These are phyloP conservation scores for Umbellularia californica DNA, from an alignment of 164 flowering plant species.

Conservation along the genomic window DNA sequence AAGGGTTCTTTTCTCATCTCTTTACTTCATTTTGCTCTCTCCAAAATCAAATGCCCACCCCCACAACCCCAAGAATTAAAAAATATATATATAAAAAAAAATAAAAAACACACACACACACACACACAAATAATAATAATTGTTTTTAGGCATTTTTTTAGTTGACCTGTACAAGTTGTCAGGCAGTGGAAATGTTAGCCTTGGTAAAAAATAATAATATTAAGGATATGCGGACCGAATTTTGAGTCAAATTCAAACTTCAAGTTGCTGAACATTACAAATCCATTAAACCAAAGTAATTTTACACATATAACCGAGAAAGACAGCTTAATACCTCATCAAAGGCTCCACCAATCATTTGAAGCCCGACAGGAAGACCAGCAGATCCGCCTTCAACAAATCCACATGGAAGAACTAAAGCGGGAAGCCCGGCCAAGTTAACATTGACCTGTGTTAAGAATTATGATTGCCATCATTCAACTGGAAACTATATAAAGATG, in stretches of 20 bases:
- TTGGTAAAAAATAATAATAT: too few relatives aligned
- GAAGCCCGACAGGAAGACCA: conserved; percentile 91
- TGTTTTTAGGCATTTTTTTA: too few relatives aligned
- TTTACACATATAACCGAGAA: not conserved
- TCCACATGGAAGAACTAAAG: conserved; percentile 93
- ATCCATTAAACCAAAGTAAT: not conserved
- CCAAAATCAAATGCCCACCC: too few relatives aligned
- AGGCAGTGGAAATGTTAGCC: too few relatives aligned
- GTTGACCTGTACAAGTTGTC: too few relatives aligned
- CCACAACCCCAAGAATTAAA: too few relatives aligned
- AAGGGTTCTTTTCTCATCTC: too few relatives aligned
- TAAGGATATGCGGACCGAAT: too few relatives aligned
- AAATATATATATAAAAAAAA: too few relatives aligned
- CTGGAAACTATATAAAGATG: not conserved
- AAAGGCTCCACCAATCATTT: conserved; percentile 91
- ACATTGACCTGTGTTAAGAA: conserved; percentile 73
- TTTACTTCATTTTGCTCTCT: too few relatives aligned
- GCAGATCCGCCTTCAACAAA: conserved; percentile 61
- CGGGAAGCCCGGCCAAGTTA: conserved; percentile 96
- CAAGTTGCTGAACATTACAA: not conserved
- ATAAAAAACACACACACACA: too few relatives aligned
- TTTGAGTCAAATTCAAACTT: not conserved
- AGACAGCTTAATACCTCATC: conserved; percentile 56
- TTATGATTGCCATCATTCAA: not conserved
- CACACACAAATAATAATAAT: too few relatives aligned